These are phyloP conservation scores for Ceratocystis diversiconidia DNA, from an alignment of 2,329 filamentous ascomycete genomes.

Conservation along the genomic window DNA sequence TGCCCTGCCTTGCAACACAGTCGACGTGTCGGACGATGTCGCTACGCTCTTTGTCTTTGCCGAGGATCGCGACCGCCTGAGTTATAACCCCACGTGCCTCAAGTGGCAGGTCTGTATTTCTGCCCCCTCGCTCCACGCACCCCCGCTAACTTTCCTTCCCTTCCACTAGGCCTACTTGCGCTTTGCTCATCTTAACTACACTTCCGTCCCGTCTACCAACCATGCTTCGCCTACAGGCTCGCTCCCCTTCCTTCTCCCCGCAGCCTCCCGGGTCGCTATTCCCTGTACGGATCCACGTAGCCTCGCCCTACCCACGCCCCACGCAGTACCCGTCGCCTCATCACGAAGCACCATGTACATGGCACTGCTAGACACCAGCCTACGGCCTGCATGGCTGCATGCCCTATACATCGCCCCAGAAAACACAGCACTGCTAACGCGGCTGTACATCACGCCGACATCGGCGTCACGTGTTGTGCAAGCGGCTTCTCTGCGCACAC, in stretches of 20 bases:
- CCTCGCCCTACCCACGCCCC: constrained; percentile 35
- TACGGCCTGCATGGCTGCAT: constrained; percentile 80
- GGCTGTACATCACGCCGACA: constrained; percentile 56
- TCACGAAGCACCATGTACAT: constrained; percentile 57
- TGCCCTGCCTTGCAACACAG: constrained; percentile 50
- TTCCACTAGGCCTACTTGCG: constrained; percentile 59
- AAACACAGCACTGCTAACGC: constrained; percentile 54
- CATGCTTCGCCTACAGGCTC: constrained; percentile 81
- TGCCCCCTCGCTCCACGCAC: not conserved
- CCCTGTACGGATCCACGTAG: constrained; percentile 42
- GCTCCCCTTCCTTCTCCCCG: constrained; percentile 72
- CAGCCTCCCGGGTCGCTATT: constrained; percentile 22
- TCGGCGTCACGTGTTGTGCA: constrained; percentile 48
- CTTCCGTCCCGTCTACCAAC: constrained; percentile 62
- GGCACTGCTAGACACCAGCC: constrained; percentile 57
- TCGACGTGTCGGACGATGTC: constrained; percentile 27
- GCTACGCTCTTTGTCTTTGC: constrained; percentile 66
- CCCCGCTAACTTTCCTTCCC: constrained; percentile 7
- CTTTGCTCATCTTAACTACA: constrained; percentile 56
- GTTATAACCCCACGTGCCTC: constrained; percentile 83
- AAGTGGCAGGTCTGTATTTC: constrained; percentile 72
- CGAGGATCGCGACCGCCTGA: constrained; percentile 49
- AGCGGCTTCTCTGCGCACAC: constrained; percentile 45
- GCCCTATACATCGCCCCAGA: constrained; percentile 59
- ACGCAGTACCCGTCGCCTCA: constrained; percentile 25